A percentile compares a stretch with the other conserved stretches of the same genome.
phyloP scores from a whole-genome alignment of 2,329 filamentous ascomycete genomes.

The Aspergillus arachidicola region DNA sequence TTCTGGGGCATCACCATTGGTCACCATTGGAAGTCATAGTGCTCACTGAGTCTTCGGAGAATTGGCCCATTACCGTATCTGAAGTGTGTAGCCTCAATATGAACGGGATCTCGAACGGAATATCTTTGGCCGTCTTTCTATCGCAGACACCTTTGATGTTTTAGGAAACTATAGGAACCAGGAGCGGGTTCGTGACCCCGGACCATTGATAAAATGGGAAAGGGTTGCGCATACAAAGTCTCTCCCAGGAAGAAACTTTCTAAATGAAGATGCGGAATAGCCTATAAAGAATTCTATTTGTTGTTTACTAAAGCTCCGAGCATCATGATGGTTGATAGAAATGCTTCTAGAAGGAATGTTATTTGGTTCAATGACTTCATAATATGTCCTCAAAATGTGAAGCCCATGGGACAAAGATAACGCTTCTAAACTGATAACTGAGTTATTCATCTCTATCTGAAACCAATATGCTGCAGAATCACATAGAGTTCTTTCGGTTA shows the following conservation, averaged over 20 bases:
- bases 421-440: neutral
- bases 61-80: neutral
- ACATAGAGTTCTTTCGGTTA: neutral
- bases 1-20: constrained; percentile 1
- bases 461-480: neutral
- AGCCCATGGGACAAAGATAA: neutral
- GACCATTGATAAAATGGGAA: neutral
- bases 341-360: neutral
- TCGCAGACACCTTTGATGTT: neutral
- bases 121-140: neutral
- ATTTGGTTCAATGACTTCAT: neutral
- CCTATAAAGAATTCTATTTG: neutral
- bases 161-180: neutral
- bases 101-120: neutral
- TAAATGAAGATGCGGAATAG: neutral
- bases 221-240: neutral
- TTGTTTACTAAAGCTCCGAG: neutral
- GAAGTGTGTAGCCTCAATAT: neutral
- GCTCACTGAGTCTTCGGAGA: neutral
- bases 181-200: neutral
- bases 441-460: neutral
- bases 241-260: neutral
- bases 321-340: neutral
- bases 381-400: neutral
- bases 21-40: neutral